These are phyloP conservation scores for Tetracladium maxilliforme DNA, from an alignment of 2,329 filamentous ascomycete species.

Conservation along the genomic window DNA sequence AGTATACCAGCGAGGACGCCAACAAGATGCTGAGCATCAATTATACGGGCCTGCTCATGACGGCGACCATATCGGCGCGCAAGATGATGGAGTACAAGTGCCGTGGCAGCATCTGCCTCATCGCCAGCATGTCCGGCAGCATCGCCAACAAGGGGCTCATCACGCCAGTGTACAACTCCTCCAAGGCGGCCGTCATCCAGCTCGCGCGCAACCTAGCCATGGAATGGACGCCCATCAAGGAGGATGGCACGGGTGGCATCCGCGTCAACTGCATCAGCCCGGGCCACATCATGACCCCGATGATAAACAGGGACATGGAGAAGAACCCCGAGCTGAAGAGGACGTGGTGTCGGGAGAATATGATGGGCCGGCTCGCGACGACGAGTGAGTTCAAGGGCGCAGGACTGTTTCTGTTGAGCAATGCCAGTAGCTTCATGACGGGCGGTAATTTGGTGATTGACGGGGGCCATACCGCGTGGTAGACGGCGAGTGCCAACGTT, in stretches of 20 bases:
- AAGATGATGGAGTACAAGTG: constrained; percentile 49
- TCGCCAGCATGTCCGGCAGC: constrained; percentile 56
- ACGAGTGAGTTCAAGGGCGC: constrained; percentile 60
- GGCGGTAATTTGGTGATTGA: constrained; percentile 56
- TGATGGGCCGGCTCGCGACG: constrained; percentile 56
- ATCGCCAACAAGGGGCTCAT: constrained; percentile 53
- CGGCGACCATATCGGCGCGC: constrained; percentile 73
- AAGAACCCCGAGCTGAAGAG: constrained; percentile 52
- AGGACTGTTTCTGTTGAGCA: constrained; percentile 51
- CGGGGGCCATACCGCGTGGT: constrained; percentile 43
- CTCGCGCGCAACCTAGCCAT: constrained; percentile 54
- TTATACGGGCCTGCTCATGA: constrained; percentile 74
- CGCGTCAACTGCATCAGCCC: constrained; percentile 72
- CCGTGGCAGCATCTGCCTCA: constrained; percentile 48
- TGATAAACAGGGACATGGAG: constrained; percentile 70
- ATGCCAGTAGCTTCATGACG: constrained; percentile 58
- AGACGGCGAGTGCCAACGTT: no score
- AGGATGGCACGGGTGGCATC: constrained; percentile 32
- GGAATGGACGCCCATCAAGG: constrained; percentile 46
- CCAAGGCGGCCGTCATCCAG: constrained; percentile 61
- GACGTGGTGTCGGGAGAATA: constrained; percentile 73
- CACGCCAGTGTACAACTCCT: constrained; percentile 58
- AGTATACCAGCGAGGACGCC: constrained; percentile 62
- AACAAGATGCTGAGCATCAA: constrained; percentile 75
- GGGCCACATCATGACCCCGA: constrained; percentile 67